Conservation (phyloP, 1,139 yeast species). For the Candida frijolesensis region DNA sequence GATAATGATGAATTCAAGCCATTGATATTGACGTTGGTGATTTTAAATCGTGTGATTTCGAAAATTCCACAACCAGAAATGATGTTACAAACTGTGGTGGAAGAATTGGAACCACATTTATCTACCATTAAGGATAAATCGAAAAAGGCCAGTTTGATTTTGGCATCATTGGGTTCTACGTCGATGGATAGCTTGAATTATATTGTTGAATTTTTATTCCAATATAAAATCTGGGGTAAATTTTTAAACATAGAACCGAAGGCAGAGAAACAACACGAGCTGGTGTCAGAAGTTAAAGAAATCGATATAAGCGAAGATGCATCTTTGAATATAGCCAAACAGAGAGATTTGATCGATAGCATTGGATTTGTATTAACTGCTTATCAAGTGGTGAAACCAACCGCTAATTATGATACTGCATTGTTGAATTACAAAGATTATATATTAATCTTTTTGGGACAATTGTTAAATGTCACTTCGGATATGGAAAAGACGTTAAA, state of each 20-base stretch:
- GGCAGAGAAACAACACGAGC: slow-evolving; percentile 13
- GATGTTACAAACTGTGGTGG: slow-evolving; percentile 44
- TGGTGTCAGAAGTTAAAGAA: slow-evolving; percentile 15
- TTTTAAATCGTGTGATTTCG: slow-evolving; percentile 44
- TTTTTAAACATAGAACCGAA: slow-evolving; percentile 26
- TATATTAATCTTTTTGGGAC: slow-evolving; percentile 64
- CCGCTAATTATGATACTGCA: slow-evolving; percentile 13
- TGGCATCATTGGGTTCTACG: slow-evolving; percentile 54
- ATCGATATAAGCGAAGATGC: slow-evolving; percentile 30
- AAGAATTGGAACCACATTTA: slow-evolving; percentile 62
- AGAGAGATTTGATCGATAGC: slow-evolving; percentile 62
- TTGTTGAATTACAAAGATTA: slow-evolving; percentile 56
- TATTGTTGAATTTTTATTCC: slow-evolving; percentile 41
- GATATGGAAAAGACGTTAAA: slow-evolving; percentile 68
- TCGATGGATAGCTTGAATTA: slow-evolving; percentile 44
- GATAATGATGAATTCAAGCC: slow-evolving; percentile 44
- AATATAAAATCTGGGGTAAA: slow-evolving; percentile 41
- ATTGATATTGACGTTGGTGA: slow-evolving; percentile 49
- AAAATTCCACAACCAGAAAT: slow-evolving; percentile 31
- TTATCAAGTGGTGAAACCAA: slow-evolving; percentile 25
- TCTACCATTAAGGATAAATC: slow-evolving; percentile 52
- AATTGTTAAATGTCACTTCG: slow-evolving; percentile 67
- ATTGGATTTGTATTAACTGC: slow-evolving; percentile 54
- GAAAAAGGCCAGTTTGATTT: slow-evolving; percentile 61
- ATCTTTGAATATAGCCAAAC: slow-evolving; percentile 51